Evolutionary conservation across 2,329 filamentous ascomycete genomes (phyloP), one percentile per base, ranked within the genome.

Genomic region (Neonectria coccinea): DNA sequence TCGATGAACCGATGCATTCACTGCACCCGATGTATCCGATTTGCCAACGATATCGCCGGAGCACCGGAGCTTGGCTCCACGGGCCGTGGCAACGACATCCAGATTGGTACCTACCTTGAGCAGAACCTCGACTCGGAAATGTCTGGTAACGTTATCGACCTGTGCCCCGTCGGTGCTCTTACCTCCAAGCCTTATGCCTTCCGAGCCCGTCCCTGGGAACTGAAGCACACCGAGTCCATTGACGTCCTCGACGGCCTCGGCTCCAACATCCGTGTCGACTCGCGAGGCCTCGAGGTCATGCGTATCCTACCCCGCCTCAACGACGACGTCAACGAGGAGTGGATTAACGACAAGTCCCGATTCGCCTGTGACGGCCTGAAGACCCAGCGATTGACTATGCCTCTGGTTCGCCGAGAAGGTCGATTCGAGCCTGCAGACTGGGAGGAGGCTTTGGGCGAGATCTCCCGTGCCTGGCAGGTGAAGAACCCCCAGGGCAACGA

Each of bases 1-100:
- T 99, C 96, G 54, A 99, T 99, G 96, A 99, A 99, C 87, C 89
- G 96, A 79, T 99, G 96, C 82, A 99, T 99, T 76, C 96, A 99
- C 85, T 99, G 96, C 86, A 99, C 96, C 69, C 90, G 96, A 76
- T 99, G 96, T 82, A 89, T 99, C 74, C 94, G 96, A 77, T 99
- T 99, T 82, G 92, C 96, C 79, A 99, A 98, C 82, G 96, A 99
- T 76, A 87, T 99, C 76, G 96, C 96, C 67, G 96, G 96, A 75
- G 96, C 96, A 65, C 94, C 96, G 39, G 96, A 99, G 81, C 88
- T 99, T 75, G 96, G 96, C 73, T 97, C 94, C 39, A 92, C 92
- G 31, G 96, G 96, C 77, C 92, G 96, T 84, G 96, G 96, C 78
- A 98, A 98, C 82, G 92, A 97, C 80, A 89, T 99, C 75, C 94